These are phyloP conservation scores for Chrysochromulina tobinii DNA, from an alignment of 78 protist genomes.

Conservation along the genomic window DNA sequence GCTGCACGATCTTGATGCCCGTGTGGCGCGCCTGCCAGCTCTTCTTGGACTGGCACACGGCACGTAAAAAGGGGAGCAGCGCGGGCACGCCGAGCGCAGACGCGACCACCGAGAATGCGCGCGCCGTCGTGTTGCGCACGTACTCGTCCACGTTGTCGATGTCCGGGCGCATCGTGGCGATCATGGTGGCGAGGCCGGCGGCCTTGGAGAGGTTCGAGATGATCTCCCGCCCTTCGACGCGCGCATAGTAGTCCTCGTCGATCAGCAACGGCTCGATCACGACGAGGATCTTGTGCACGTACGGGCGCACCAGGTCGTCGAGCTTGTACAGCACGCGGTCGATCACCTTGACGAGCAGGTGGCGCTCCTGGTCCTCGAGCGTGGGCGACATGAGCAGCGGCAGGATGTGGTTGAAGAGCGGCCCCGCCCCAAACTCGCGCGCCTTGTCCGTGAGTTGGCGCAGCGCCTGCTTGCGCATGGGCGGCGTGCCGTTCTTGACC, in stretches of 20 bases:
- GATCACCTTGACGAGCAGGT: conserved; percentile 96
- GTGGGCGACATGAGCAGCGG: conserved; percentile 93
- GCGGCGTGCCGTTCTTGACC: conserved; percentile 98
- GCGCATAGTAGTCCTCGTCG: conserved; percentile 96
- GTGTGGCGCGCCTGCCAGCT: conserved; percentile 98
- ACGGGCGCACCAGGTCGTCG: conserved; percentile 96
- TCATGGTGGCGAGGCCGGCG: conserved; percentile 98
- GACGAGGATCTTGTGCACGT: conserved; percentile 91
- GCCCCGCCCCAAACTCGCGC: conserved; percentile 94
- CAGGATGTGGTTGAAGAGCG: conserved; percentile 90
- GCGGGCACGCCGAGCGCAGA: conserved; percentile 95
- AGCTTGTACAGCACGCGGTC: conserved; percentile 94
- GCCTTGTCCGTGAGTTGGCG: conserved; percentile 95
- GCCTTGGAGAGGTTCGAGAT: conserved; percentile 97
- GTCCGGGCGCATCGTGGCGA: conserved; percentile 96
- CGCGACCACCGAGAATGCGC: conserved; percentile 98
- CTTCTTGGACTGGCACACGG: conserved; percentile 92
- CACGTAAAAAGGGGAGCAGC: conserved; percentile 95
- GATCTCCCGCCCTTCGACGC: conserved; percentile 97
- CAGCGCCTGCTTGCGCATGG: conserved; percentile 93
- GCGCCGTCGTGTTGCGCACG: conserved; percentile 98
- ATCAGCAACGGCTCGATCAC: conserved; percentile 97
- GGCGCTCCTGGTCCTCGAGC: conserved; percentile 98
- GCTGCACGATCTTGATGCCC: conserved; percentile 94
- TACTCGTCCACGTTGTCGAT: conserved; percentile 86